phyloP scores from a whole-genome alignment of 306 rosid species.

The Vigna unguiculata region DNA sequence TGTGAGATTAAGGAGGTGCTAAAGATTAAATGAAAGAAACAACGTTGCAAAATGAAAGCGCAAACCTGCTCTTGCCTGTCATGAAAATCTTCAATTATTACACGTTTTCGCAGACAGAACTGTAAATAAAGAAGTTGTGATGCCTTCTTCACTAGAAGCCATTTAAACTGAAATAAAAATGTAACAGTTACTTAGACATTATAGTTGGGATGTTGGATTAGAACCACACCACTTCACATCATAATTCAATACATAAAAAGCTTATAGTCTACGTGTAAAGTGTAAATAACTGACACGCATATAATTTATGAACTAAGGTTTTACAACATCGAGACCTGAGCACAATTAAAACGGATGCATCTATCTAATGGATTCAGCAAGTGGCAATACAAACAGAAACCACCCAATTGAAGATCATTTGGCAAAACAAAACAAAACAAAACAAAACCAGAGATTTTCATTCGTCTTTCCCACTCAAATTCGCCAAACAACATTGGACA shows the following conservation, averaged over 20 bases:
- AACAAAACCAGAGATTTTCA: neutral
- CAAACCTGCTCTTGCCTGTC: constrained; percentile 94
- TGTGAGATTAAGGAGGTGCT: neutral
- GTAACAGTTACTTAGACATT: constrained; percentile 24
- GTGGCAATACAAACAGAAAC: constrained; percentile 26
- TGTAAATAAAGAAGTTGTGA: constrained; percentile 91
- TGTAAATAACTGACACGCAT: constrained; percentile 14
- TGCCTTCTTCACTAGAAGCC: constrained; percentile 86
- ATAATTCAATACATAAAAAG: constrained; percentile 27
- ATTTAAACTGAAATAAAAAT: constrained; percentile 72
- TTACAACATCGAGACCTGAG: no score
- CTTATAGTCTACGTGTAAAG: neutral
- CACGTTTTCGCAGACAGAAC: constrained; percentile 88
- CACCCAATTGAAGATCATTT: neutral
- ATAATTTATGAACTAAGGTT: constrained; percentile 22
- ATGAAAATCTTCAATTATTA: constrained; percentile 75
- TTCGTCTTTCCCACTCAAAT: constrained; percentile 26
- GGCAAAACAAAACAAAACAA: neutral
- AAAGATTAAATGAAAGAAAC: constrained; percentile 17
- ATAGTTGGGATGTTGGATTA: constrained; percentile 25
- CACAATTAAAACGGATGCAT: neutral
- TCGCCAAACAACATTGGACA: neutral
- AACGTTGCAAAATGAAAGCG: constrained; percentile 11
- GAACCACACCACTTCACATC: constrained; percentile 15
- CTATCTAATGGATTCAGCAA: neutral